Conservation (phyloP, 805 yeast species). For the Wickerhamiella alocasiicola region DNA sequence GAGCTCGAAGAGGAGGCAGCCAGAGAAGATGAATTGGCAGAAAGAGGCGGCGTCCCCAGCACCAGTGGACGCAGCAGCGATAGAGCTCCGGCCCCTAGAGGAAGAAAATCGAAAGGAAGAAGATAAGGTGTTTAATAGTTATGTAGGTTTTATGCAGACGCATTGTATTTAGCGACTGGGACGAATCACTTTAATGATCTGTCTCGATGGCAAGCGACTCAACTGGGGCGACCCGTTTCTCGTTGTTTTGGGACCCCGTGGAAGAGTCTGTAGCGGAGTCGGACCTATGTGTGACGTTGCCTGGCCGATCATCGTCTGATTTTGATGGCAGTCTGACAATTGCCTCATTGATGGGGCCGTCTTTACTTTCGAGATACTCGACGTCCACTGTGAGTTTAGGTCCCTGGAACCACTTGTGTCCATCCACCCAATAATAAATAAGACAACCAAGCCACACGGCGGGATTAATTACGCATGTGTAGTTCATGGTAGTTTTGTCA, state of each 20-base stretch:
- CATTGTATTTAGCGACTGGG: too few relatives aligned
- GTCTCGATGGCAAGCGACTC: not conserved
- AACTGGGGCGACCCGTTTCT: slow-evolving; percentile 1
- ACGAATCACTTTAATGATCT: too few relatives aligned
- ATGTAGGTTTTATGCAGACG: too few relatives aligned
- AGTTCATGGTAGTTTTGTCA: slow-evolving; percentile 43
- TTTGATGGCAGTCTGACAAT: slow-evolving; percentile 1
- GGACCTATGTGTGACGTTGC: too few relatives aligned
- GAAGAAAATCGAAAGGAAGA: slow-evolving; percentile 6
- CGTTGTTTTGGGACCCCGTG: too few relatives aligned
- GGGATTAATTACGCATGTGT: slow-evolving; percentile 50
- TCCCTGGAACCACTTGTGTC: slow-evolving; percentile 41
- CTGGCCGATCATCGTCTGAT: too few relatives aligned
- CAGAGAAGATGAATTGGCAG: slow-evolving; percentile 19
- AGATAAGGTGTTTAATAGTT: too few relatives aligned
- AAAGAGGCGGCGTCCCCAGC: slow-evolving; percentile 5
- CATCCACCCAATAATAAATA: slow-evolving; percentile 40
- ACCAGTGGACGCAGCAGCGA: not conserved
- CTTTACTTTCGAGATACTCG: slow-evolving; percentile 6
- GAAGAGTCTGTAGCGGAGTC: too few relatives aligned
- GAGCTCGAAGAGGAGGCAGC: slow-evolving; percentile 47
- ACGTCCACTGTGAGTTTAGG: slow-evolving; percentile 10
- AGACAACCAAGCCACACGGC: slow-evolving; percentile 47
- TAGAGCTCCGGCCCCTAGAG: slow-evolving; percentile 1
- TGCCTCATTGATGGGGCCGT: slow-evolving; percentile 7